Conservation (phyloP, 2,329 filamentous ascomycete species). For the Neocucurbitaria cava region DNA sequence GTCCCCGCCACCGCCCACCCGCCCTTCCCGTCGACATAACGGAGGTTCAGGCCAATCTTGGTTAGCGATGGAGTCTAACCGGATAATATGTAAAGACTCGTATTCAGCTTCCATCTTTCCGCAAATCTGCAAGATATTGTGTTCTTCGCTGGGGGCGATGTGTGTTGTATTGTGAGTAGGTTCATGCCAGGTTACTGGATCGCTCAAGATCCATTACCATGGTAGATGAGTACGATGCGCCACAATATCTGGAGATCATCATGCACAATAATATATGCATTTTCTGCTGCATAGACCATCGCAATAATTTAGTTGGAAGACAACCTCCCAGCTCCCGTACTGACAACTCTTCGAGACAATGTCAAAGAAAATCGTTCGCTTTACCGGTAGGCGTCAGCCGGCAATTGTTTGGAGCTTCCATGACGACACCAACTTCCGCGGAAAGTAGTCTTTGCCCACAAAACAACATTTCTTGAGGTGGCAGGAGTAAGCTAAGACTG, state of each 20-base stretch:
- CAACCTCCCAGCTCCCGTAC: neutral
- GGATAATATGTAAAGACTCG: conserved; percentile 4
- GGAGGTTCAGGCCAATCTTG: neutral
- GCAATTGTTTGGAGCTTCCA: neutral
- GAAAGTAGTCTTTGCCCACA: neutral
- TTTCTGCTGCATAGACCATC: conserved; percentile 29
- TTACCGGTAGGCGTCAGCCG: neutral
- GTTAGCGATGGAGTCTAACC: neutral
- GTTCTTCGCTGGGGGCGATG: neutral
- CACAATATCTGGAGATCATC: conserved; percentile 11
- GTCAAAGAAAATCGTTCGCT: neutral
- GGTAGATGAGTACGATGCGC: conserved; percentile 10
- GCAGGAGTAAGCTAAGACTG: neutral
- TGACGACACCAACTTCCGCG: neutral
- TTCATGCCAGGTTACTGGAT: conserved; percentile 17
- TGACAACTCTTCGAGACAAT: neutral
- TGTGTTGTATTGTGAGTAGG: no score
- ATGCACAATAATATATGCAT: conserved; percentile 14
- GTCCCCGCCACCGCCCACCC: no score
- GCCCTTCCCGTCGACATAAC: conserved; percentile 2
- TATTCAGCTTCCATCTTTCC: neutral
- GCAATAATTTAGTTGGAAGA: neutral
- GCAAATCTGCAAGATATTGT: neutral
- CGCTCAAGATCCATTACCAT: conserved; percentile 8
- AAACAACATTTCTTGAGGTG: neutral